Evolutionary conservation across 2,329 filamentous ascomycete genomes (phyloP).

Genomic region (Fusarium redolens): DNA sequence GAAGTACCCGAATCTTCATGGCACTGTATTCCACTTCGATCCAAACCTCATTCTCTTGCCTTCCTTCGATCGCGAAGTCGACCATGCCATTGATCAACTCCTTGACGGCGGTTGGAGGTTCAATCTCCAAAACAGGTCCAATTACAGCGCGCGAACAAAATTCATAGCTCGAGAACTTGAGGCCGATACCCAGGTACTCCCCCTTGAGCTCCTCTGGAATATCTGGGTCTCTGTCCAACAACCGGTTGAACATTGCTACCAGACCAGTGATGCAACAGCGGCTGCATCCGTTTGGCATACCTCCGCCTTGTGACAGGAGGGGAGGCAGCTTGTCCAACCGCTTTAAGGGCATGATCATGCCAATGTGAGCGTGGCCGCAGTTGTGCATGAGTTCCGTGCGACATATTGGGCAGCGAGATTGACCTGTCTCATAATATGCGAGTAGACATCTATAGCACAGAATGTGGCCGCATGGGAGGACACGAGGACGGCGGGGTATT

Average conservation of each 20-base stretch:
- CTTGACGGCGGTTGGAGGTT: neutral
- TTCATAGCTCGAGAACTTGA: neutral
- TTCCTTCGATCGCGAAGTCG: neutral
- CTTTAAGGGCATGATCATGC: neutral
- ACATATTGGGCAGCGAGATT: neutral
- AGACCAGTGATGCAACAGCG: neutral
- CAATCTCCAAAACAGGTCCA: neutral
- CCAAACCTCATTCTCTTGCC: neutral
- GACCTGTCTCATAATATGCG: neutral
- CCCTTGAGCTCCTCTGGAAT: neutral
- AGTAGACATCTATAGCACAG: neutral
- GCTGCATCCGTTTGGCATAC: neutral
- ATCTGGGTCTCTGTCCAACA: neutral
- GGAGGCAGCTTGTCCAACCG: neutral
- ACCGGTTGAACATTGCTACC: neutral
- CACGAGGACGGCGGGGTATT: neutral
- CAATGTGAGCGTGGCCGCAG: neutral
- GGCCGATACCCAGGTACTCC: neutral
- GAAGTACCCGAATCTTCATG: neutral
- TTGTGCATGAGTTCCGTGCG: neutral
- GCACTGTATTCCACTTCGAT: neutral
- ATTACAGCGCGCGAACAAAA: too few relatives aligned
- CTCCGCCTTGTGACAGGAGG: neutral
- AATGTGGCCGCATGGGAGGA: neutral
- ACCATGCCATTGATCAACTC: neutral